A percentile compares a stretch with the other conserved stretches of the same genome.
phyloP scores from a whole-genome alignment of 768 basidiomycete genomes.

The Phylloporus sp. region DNA sequence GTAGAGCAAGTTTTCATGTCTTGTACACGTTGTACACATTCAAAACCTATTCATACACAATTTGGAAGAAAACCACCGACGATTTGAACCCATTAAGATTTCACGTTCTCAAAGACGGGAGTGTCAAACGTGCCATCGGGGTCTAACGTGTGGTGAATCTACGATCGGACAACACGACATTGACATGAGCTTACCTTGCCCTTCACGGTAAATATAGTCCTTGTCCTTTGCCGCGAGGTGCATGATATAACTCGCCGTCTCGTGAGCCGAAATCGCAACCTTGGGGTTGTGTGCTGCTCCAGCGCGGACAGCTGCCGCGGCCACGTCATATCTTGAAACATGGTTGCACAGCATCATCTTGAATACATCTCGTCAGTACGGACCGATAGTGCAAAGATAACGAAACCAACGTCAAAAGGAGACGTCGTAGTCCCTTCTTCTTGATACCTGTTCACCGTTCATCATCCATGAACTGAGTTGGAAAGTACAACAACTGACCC shows the following conservation, averaged over 20 bases:
- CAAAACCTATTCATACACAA: slow-evolving; percentile 6
- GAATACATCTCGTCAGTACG: not conserved
- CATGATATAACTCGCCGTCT: slow-evolving; percentile 49
- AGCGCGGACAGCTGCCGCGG: slow-evolving; percentile 53
- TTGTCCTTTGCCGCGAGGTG: slow-evolving; percentile 59
- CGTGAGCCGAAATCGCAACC: slow-evolving; percentile 56
- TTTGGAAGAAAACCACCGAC: not conserved
- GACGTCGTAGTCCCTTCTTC: slow-evolving; percentile 81
- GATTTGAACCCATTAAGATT: not conserved
- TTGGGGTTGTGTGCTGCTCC: slow-evolving; percentile 48
- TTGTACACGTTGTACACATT: not conserved
- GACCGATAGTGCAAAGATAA: not conserved
- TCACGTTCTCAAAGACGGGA: slow-evolving; percentile 35
- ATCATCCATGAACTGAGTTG: not conserved
- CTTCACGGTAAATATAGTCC: slow-evolving; percentile 55
- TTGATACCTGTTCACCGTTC: slow-evolving; percentile 36
- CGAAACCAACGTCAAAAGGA: slow-evolving; percentile 60
- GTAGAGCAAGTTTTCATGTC: too few relatives aligned
- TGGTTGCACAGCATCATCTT: slow-evolving; percentile 74
- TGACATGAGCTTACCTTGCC: slow-evolving; percentile 41
- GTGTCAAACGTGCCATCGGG: slow-evolving; percentile 40
- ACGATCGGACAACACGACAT: not conserved
- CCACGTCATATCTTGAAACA: slow-evolving; percentile 64
- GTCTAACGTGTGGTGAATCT: slow-evolving; percentile 18
- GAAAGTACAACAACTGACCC: slow-evolving; percentile 33